These are phyloP conservation scores for Annulohypoxylon moriforme DNA, from an alignment of 495 filamentous ascomycete genomes.

Conservation along the genomic window DNA sequence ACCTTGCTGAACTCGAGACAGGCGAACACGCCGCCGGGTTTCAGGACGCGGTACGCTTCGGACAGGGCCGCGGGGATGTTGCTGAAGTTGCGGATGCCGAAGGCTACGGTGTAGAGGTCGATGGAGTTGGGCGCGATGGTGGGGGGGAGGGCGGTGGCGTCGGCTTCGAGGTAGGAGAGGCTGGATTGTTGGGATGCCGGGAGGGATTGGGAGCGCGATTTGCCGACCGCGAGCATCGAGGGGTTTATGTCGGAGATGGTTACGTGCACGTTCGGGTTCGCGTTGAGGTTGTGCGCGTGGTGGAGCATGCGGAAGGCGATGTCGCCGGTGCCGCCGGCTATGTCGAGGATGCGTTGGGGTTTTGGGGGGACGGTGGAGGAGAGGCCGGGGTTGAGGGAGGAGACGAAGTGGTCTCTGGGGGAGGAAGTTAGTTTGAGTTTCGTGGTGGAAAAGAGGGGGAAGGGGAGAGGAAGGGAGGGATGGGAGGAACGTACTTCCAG, in stretches of 20 bases:
- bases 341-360: conserved; percentile 85
- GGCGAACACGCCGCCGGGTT: conserved; percentile 95
- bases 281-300: conserved; percentile 84
- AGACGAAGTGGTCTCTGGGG: conserved; percentile 86
- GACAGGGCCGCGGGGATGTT: conserved; percentile 80
- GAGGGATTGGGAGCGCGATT: conserved; percentile 70
- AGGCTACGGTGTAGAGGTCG: conserved; percentile 97
- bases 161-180: conserved; percentile 85
- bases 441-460: not conserved
- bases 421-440: conserved; percentile 25
- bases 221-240: conserved; percentile 89
- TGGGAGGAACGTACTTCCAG: conserved; percentile 73
- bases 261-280: conserved; percentile 79
- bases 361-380: conserved; percentile 62
- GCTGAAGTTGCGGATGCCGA: conserved; percentile 97
- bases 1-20: conserved; percentile 96
- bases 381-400: conserved; percentile 87
- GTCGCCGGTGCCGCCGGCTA: conserved; percentile 96
- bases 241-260: conserved; percentile 96
- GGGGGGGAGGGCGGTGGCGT: conserved; percentile 74
- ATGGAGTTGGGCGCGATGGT: conserved; percentile 70
- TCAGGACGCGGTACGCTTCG: conserved; percentile 88
- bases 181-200: conserved; percentile 58
- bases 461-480: not conserved
- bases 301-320: conserved; percentile 97